Percentiles rank a stretch among this genome's conserved stretches.
These are phyloP conservation scores for Domatiomyces globalis DNA, from an alignment of 2,329 filamentous ascomycete genomes.

Conservation along the genomic window DNA sequence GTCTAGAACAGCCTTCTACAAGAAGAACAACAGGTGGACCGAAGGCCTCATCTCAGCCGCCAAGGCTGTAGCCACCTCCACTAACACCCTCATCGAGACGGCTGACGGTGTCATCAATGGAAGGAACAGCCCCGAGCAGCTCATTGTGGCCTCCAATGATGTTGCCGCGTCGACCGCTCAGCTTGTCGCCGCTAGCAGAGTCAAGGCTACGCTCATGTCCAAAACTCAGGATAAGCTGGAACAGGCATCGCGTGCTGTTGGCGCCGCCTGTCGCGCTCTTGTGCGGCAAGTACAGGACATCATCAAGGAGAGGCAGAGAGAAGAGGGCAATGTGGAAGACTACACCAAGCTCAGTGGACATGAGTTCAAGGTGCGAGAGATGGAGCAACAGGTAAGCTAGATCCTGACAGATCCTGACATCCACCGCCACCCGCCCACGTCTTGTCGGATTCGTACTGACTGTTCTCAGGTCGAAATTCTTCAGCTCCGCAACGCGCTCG, in stretches of 20 bases:
- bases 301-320: slow-evolving; percentile 71
- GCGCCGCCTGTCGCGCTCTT: slow-evolving; percentile 68
- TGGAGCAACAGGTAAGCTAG: slow-evolving; percentile 86
- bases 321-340: slow-evolving; percentile 66
- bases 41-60: slow-evolving; percentile 94
- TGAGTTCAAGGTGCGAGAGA: slow-evolving; percentile 96
- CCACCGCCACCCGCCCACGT: slow-evolving; percentile 15
- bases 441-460: slow-evolving; percentile 5
- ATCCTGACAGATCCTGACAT: slow-evolving; percentile 67
- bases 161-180: slow-evolving; percentile 93
- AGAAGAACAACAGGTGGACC: slow-evolving; percentile 99
- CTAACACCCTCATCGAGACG: slow-evolving; percentile 93
- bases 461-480: slow-evolving; percentile 74
- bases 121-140: slow-evolving; percentile 86
- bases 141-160: slow-evolving; percentile 95
- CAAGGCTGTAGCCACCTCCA: slow-evolving; percentile 86
- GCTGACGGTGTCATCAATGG: slow-evolving; percentile 87
- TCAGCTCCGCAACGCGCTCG: slow-evolving; percentile 77
- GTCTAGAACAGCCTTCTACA: slow-evolving; percentile 90
- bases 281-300: slow-evolving; percentile 90
- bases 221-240: slow-evolving; percentile 90
- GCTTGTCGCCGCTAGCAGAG: slow-evolving; percentile 83
- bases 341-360: slow-evolving; percentile 78
- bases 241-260: slow-evolving; percentile 82
- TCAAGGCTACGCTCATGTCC: slow-evolving; percentile 97